phyloP scores from a whole-genome alignment of 441 rosid genomes.

The Gossypium trilobum region DNA sequence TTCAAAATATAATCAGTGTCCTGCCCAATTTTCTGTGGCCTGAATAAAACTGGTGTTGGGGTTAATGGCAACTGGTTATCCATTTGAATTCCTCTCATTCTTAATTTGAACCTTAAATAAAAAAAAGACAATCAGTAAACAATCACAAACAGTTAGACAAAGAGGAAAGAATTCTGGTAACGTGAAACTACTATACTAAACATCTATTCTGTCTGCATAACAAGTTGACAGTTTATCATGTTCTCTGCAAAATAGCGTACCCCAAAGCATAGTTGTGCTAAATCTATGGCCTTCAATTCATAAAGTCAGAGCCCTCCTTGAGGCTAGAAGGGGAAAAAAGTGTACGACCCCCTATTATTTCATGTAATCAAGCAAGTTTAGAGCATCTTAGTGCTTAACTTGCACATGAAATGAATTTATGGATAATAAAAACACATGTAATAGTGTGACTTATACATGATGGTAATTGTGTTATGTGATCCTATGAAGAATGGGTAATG shows the following conservation, averaged over 20 bases:
- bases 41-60: conserved; percentile 90
- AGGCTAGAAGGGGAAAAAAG: background rate
- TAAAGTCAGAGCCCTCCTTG: background rate
- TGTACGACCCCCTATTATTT: conserved; percentile 1
- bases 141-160: background rate
- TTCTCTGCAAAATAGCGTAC: background rate
- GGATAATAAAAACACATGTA: background rate
- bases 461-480: background rate
- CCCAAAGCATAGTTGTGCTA: background rate
- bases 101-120: conserved; percentile 62
- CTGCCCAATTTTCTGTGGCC: conserved; percentile 77
- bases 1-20: conserved; percentile 65
- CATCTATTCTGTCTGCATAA: background rate
- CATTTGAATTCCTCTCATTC: conserved; percentile 79
- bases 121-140: background rate
- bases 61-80: conserved; percentile 94
- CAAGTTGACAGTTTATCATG: conserved; percentile 1
- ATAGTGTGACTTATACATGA: background rate
- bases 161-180: background rate
- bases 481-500: background rate
- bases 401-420: background rate
- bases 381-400: background rate
- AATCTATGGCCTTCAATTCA: background rate
- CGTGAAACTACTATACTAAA: background rate
- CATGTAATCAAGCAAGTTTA: background rate